A percentile compares a stretch with the other conserved stretches of the same genome.
phyloP scores from a whole-genome alignment of 208 protist genomes.

The Trypanosoma cruzi region DNA sequence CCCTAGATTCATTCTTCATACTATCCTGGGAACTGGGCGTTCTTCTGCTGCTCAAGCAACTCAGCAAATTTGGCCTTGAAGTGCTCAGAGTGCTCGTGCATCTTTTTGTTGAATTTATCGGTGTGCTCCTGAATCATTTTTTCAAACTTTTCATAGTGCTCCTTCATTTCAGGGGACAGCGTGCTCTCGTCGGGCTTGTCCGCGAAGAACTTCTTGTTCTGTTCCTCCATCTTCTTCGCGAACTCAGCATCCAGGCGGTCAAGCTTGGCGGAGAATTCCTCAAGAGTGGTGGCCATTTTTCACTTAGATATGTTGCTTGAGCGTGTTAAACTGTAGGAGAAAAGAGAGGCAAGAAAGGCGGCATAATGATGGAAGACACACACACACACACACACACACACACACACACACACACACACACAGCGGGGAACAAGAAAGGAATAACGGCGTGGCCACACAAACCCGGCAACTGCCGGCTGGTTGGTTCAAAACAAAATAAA shows the following conservation, averaged over 20 bases:
- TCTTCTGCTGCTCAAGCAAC: slow-evolving; percentile 93
- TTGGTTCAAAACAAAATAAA: slow-evolving; percentile 1
- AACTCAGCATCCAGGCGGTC: slow-evolving; percentile 92
- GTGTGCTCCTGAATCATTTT: slow-evolving; percentile 94
- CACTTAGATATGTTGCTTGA: slow-evolving; percentile 6
- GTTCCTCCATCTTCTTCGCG: slow-evolving; percentile 92
- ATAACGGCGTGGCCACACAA: no score
- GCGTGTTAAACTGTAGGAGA: background rate
- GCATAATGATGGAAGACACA: no score
- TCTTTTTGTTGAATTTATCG: slow-evolving; percentile 94
- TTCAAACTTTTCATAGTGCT: slow-evolving; percentile 94
- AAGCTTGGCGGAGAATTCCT: slow-evolving; percentile 90
- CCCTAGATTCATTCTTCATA: slow-evolving; percentile 84
- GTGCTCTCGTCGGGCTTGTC: slow-evolving; percentile 91
- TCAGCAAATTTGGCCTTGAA: slow-evolving; percentile 93
- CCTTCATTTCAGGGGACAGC: slow-evolving; percentile 92
- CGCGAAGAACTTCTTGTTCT: slow-evolving; percentile 93
- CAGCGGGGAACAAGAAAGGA: no score
- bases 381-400: background rate
- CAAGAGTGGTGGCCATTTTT: slow-evolving; percentile 65
- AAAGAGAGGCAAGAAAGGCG: background rate
- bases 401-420: no score
- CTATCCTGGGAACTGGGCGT: slow-evolving; percentile 89
- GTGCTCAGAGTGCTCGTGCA: slow-evolving; percentile 91
- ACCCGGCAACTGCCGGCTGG: no score